phyloP scores from a whole-genome alignment of 331 rosid species.

The Rosa hybrid region DNA sequence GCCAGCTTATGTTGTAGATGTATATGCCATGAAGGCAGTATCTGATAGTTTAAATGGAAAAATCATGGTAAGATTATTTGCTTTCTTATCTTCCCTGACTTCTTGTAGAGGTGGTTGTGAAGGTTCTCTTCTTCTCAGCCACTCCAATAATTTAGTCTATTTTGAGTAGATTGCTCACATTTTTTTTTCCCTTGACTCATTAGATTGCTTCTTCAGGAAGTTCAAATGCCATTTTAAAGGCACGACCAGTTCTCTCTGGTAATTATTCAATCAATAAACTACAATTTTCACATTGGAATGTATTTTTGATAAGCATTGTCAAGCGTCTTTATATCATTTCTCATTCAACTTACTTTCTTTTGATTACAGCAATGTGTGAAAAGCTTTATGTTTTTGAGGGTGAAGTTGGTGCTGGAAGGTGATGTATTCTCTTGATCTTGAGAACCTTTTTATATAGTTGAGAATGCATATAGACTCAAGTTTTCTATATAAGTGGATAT shows the following conservation, averaged over 20 bases:
- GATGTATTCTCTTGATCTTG: conserved; percentile 34
- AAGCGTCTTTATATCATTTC: conserved; percentile 20
- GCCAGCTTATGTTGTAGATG: conserved; percentile 57
- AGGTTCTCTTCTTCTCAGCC: background rate
- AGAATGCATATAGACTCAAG: background rate
- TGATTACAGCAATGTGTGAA: conserved; percentile 82
- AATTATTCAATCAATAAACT: conserved; percentile 9
- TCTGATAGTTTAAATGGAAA: conserved; percentile 67
- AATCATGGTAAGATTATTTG: conserved; percentile 53
- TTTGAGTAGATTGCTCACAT: conserved; percentile 31
- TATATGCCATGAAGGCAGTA: conserved; percentile 58
- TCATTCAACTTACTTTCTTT: conserved; percentile 27
- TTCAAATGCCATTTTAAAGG: conserved; percentile 67
- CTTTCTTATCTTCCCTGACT: conserved; percentile 6
- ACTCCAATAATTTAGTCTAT: background rate
- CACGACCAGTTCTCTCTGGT: conserved; percentile 78
- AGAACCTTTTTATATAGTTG: conserved; percentile 4
- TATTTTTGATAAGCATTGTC: background rate
- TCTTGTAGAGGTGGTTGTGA: conserved; percentile 9
- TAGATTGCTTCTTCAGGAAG: conserved; percentile 79
- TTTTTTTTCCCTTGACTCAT: conserved; percentile 17
- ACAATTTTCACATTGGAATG: background rate
- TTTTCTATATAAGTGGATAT: conserved; percentile 6
- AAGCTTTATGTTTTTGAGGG: conserved; percentile 82
- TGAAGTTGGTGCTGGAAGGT: conserved; percentile 92